phyloP scores from a whole-genome alignment of 2,329 filamentous ascomycete genomes.

The Hypoxylon rubiginosum region DNA sequence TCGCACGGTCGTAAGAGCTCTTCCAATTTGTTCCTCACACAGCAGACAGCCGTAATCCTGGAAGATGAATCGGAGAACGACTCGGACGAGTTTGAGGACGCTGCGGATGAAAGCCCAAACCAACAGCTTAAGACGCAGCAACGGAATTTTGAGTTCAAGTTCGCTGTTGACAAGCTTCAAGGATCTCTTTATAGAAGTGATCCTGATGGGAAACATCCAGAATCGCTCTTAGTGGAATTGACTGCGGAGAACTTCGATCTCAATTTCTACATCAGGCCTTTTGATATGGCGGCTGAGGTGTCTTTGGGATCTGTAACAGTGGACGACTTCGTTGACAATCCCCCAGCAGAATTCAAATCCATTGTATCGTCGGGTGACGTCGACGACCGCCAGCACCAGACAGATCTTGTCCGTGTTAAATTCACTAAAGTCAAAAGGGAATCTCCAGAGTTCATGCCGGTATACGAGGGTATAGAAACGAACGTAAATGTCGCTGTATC shows the following conservation, averaged over 20 bases:
- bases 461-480: constrained; percentile 93
- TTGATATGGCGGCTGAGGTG: constrained; percentile 94
- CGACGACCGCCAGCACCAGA: constrained; percentile 80
- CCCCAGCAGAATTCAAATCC: constrained; percentile 91
- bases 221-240: constrained; percentile 88
- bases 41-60: constrained; percentile 82
- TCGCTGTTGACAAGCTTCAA: constrained; percentile 93
- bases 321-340: constrained; percentile 94
- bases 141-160: constrained; percentile 95
- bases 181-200: constrained; percentile 93
- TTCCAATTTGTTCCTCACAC: constrained; percentile 77
- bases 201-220: constrained; percentile 78
- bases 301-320: constrained; percentile 87
- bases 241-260: constrained; percentile 91
- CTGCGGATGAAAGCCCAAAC: constrained; percentile 67
- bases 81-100: constrained; percentile 76
- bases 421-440: constrained; percentile 90
- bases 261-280: constrained; percentile 88
- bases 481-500: constrained; percentile 93
- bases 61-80: constrained; percentile 79
- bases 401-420: constrained; percentile 88
- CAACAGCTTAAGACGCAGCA: constrained; percentile 82
- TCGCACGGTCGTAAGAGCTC: constrained; percentile 70
- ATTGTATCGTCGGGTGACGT: constrained; percentile 88
- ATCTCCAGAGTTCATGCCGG: constrained; percentile 92